A percentile compares a stretch with the other conserved stretches of the same genome.
Evolutionary conservation across 192 early-diverging fungal genomes (phyloP).

Genomic region (Podila clonocystis): DNA sequence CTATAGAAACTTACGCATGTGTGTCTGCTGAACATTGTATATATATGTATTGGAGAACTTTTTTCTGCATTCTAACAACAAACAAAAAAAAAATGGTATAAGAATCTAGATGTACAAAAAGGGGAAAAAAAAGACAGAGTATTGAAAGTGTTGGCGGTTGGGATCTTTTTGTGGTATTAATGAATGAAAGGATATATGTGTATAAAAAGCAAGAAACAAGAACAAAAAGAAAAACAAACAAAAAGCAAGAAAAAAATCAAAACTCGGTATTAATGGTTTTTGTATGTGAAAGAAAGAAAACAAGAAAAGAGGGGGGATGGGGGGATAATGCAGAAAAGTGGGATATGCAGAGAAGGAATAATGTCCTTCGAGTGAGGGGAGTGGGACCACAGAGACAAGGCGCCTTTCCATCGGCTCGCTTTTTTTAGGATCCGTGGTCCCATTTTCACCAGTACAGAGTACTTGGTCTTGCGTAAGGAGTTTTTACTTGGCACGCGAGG

Average conservation of each 20-base stretch:
- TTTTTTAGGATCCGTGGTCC: too few species aligned
- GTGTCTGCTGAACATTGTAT: neutral
- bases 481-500: slow-evolving; percentile 27
- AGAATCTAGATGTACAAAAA: slow-evolving; percentile 8
- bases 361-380: neutral
- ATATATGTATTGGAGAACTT: neutral
- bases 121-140: slow-evolving; percentile 5
- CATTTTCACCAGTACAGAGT: neutral
- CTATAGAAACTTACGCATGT: slow-evolving; percentile 26
- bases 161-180: slow-evolving; percentile 1
- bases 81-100: slow-evolving; percentile 2
- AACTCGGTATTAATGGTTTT: slow-evolving; percentile 35
- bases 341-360: neutral
- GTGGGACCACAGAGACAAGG: neutral
- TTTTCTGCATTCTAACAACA: slow-evolving; percentile 2
- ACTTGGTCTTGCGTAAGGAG: too few species aligned
- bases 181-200: slow-evolving; percentile 1
- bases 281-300: slow-evolving; percentile 12
- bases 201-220: slow-evolving; percentile 7
- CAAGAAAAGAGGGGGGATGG: neutral
- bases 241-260: slow-evolving; percentile 4
- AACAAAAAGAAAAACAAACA: slow-evolving; percentile 9
- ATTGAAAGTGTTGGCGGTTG: neutral
- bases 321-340: slow-evolving; percentile 4
- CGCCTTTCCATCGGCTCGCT: too few species aligned